Conservation (phyloP, 2,329 filamentous ascomycete genomes). For the Fusarium dlaminii region DNA sequence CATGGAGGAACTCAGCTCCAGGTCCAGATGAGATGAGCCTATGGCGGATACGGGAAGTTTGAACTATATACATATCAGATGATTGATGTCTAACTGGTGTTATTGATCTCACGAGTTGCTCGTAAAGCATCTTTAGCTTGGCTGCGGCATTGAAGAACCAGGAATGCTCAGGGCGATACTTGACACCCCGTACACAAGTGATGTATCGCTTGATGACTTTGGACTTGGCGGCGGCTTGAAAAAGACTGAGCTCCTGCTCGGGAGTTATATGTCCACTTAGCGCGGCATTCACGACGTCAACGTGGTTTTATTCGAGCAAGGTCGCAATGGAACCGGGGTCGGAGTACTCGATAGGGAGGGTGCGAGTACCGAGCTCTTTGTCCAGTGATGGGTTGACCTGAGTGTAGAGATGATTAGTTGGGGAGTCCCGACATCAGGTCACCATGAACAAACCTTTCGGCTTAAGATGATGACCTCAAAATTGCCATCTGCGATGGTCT, state of each 20-base stretch:
- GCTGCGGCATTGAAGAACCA: not conserved
- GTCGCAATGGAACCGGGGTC: not conserved
- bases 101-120: not conserved
- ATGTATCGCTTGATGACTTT: not conserved
- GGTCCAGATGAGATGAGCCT: not conserved
- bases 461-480: not conserved
- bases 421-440: fast-evolving
- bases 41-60: fast-evolving
- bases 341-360: not conserved
- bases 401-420: not conserved
- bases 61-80: not conserved
- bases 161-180: not conserved
- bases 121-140: not conserved
- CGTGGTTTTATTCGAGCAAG: not conserved
- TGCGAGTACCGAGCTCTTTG: not conserved
- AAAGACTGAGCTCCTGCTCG: not conserved
- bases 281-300: fast-evolving
- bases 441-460: not conserved
- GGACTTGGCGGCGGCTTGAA: not conserved
- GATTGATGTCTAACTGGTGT: fast-evolving
- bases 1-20: not conserved
- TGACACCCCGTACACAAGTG: not conserved
- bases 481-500: not conserved
- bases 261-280: not conserved
- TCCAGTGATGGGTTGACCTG: not conserved